phyloP scores from a whole-genome alignment of 306 rosid genomes.

The Vicia villosa region DNA sequence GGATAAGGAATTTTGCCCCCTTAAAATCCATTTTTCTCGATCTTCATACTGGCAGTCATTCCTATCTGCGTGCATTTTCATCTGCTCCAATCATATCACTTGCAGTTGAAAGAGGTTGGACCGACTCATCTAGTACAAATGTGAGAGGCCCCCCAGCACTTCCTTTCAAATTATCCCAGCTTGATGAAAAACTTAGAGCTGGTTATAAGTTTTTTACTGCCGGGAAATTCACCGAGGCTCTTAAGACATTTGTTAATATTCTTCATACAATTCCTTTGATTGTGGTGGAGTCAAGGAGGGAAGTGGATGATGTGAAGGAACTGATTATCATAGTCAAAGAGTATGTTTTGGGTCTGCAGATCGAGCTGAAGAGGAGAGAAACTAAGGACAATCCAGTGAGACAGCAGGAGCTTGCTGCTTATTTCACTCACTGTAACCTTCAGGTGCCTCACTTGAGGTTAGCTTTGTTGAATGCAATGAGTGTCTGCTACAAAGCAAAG shows the following conservation, averaged over 20 bases:
- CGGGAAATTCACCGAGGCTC: conserved; percentile 81
- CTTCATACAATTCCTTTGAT: conserved; percentile 85
- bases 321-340: conserved; percentile 74
- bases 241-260: conserved; percentile 59
- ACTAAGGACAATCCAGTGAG: conserved; percentile 57
- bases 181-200: conserved; percentile 88
- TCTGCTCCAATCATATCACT: conserved; percentile 75
- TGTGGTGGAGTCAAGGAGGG: conserved; percentile 94
- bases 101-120: conserved; percentile 93
- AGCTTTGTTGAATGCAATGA: conserved; percentile 72
- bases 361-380: conserved; percentile 84
- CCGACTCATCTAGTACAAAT: conserved; percentile 69
- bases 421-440: conserved; percentile 96
- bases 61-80: conserved; percentile 76
- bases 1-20: conserved; percentile 74
- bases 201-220: conserved; percentile 83
- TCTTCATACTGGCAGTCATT: conserved; percentile 78
- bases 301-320: conserved; percentile 95
- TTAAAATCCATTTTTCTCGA: conserved; percentile 78
- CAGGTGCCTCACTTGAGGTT: conserved; percentile 88
- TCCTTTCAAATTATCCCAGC: conserved; percentile 66
- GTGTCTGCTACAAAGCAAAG: conserved; percentile 67
- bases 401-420: conserved; percentile 95
- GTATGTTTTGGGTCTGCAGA: conserved; percentile 78
- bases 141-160: conserved; percentile 82